A percentile compares a stretch with the other conserved stretches of the same genome.
Conservation (phyloP, 1,284 basidiomycete species). For the Omphalotus olearius region DNA sequence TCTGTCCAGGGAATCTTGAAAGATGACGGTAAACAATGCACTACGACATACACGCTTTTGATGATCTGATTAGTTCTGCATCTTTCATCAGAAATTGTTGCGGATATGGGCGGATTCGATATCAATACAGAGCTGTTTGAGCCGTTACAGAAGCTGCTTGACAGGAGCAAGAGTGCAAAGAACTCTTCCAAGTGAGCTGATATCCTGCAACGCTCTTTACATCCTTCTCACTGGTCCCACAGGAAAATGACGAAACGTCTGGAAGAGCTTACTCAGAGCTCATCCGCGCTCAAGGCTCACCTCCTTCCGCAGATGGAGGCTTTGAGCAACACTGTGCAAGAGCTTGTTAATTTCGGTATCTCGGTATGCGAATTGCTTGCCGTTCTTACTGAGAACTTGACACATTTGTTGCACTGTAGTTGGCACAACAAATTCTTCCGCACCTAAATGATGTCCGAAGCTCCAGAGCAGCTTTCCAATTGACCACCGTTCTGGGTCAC, state of each 20-base stretch:
- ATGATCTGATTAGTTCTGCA: background rate
- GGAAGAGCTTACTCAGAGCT: constrained; percentile 73
- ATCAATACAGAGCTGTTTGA: constrained; percentile 72
- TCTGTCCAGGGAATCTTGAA: constrained; percentile 67
- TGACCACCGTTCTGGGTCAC: constrained; percentile 66
- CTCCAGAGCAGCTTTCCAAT: constrained; percentile 73
- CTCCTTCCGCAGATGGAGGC: constrained; percentile 70
- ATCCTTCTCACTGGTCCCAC: background rate
- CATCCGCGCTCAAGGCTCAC: constrained; percentile 66
- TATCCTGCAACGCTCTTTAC: constrained; percentile 2
- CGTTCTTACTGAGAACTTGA: background rate
- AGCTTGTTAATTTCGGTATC: constrained; percentile 86
- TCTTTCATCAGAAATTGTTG: constrained; percentile 51
- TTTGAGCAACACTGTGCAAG: constrained; percentile 69
- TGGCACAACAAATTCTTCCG: constrained; percentile 83
- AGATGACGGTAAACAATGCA: constrained; percentile 61
- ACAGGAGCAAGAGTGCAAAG: constrained; percentile 80
- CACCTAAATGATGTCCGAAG: constrained; percentile 74
- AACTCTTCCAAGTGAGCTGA: constrained; percentile 67
- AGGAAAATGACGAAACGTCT: constrained; percentile 86
- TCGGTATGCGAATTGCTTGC: constrained; percentile 46
- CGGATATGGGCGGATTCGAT: constrained; percentile 72
- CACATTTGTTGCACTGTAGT: constrained; percentile 34
- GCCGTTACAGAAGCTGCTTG: constrained; percentile 78
- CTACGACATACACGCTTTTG: background rate